Evolutionary conservation across 768 basidiomycete genomes (phyloP), one percentile per base, ranked within the genome.

Genomic region (Infundibulicybe gibba): DNA sequence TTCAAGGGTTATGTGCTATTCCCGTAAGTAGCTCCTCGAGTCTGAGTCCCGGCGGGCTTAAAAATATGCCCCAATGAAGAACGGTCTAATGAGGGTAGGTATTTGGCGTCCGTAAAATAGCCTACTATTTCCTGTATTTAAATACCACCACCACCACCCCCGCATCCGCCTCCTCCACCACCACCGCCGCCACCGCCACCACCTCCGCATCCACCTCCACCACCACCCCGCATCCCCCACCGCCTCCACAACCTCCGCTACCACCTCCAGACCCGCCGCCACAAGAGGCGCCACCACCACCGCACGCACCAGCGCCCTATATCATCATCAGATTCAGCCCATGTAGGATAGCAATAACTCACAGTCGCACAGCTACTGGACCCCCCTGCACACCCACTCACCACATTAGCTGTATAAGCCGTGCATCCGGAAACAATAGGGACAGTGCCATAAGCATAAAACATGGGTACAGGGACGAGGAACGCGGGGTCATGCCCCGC

Each of bases 381-480:
- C 10, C 47, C 56, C 6, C 52, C 57, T 17, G 15, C 34, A 15
- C 32, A 16, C 5, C 31, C 35, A 44, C 54, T 35, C 2, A 56
- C 52, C 3, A 59, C 47, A 33, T 44, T 40, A 8, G 57, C 59
- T 5, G 20, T 8, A 39, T 38, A 40, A 16, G 52, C 51, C 5
- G 51, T 58, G 34, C 58, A 63, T 14, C 53, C 61, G 10, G 33
- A 40, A 6, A 31, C 37, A 17, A 42, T 32, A 11, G 40, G 32
- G 25, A 25, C 25, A 14, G 35, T 6, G 4, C 35, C 35, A 19
- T 35, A 33, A 5, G 40, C 44, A 50, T 52, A 61, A 41, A 60
- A 65, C 39, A 70, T 32, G 45, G 70, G 68, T 39, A 70, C 57
- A 1, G 60, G 57, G 3, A 59, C 30, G 14, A 72, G 54, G 51